Evolutionary conservation across 805 yeast genomes (phyloP), one percentile per base, ranked within the genome.

Genomic region (Tetrapisispora nanseiensis): DNA sequence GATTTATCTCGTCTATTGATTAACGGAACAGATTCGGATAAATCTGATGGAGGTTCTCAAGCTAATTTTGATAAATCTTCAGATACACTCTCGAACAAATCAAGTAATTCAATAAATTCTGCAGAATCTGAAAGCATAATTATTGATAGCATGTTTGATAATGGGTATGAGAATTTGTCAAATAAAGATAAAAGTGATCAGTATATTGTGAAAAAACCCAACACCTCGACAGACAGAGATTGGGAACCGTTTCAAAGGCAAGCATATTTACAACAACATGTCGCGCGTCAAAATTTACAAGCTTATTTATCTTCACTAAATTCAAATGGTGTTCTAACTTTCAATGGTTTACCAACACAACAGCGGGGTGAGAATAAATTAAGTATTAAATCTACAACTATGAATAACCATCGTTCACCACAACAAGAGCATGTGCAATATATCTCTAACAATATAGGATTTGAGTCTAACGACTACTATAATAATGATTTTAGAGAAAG

Each of bases 1-100:
- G 72, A 77, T 11, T 54, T 76, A 44, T 65, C 73, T 19, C 76
- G 75, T 54, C 56, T 76, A 37, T 54, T 76, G 37, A 67, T 66
- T 19, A 71, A 55, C 12, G 37, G 38, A 6, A 65, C 67, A 24
- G 33, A 32, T 16, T n/a, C 39, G 1, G 39, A 40, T 34, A 40
- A 33, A 34, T 28, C 34, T 7, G 43, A 33, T 29, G 27, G 34
- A 11, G 19, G 19, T 39, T 16, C 33, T 19, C 31, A 39, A n/a
- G 42, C 33, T 9, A 32, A 23, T 15, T 18, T 22, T 13, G 42
- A 33, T 12, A 39, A 39, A 13, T 33, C 42, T 2, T 19, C 42
- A 4, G 29, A 39, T 15, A 29, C 20, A 6, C 15, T 26, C 4
- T 34, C 36, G n/a, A 27, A 18, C 10, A 29, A 27, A 3, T 26